Percentiles rank a stretch among this genome's conserved stretches.
phyloP scores from a whole-genome alignment of 176 grass and related monocot species.

The Areca catechu region DNA sequence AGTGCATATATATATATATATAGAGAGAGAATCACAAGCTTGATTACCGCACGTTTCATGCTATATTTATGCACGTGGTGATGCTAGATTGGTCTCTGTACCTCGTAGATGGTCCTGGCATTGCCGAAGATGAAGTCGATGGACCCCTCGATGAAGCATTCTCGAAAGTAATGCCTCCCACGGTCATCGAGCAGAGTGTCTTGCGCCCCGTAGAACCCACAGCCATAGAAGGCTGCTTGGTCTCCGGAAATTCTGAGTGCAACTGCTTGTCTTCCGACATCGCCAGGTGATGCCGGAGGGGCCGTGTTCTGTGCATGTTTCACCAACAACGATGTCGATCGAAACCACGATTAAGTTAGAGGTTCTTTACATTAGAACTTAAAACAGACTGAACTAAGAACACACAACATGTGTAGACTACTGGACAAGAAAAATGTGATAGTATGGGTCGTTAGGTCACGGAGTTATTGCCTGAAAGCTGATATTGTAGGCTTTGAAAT shows the following conservation, averaged over 20 bases:
- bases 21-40: too few relatives aligned
- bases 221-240: slow-evolving; percentile 70
- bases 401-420: too few relatives aligned
- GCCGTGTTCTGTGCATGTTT: slow-evolving; percentile 34
- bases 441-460: too few relatives aligned
- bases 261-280: slow-evolving; percentile 60
- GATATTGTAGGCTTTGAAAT: slow-evolving; percentile 63
- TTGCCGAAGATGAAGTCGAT: slow-evolving; percentile 93
- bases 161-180: slow-evolving; percentile 53
- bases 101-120: slow-evolving; percentile 52
- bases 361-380: too few relatives aligned
- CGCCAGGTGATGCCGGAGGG: slow-evolving; percentile 32
- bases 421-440: too few relatives aligned
- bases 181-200: slow-evolving; percentile 80
- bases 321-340: too few relatives aligned
- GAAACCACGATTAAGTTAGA: too few relatives aligned
- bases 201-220: slow-evolving; percentile 66
- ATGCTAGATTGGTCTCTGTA: not conserved
- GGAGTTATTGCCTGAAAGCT: slow-evolving; percentile 40
- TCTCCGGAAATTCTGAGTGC: slow-evolving; percentile 56
- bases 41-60: too few relatives aligned
- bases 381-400: too few relatives aligned
- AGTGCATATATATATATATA: too few relatives aligned
- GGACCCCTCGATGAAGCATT: slow-evolving; percentile 79
- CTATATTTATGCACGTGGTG: too few relatives aligned